Evolutionary conservation across 345 rosid genomes (phyloP).

Genomic region (Melastoma malabathricum): DNA sequence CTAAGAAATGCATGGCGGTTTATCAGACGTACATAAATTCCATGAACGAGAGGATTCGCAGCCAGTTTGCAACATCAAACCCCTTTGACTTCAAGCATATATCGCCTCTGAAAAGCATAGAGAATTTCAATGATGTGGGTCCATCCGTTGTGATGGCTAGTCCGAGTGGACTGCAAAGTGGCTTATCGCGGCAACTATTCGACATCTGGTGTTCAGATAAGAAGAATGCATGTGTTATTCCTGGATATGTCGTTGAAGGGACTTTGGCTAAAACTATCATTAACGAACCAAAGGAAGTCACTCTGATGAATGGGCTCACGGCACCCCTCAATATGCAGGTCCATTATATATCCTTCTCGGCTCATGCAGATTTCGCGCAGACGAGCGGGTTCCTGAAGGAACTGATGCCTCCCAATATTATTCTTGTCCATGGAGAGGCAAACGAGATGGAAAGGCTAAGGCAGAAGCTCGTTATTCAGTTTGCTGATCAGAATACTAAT

Average conservation of each 20-base stretch:
- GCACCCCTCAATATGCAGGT: constrained; percentile 88
- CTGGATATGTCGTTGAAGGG: constrained; percentile 84
- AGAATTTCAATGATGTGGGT: constrained; percentile 73
- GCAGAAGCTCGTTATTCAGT: constrained; percentile 67
- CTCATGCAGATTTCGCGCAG: constrained; percentile 94
- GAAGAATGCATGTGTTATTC: constrained; percentile 77
- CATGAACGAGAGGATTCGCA: constrained; percentile 87
- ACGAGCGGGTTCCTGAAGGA: constrained; percentile 85
- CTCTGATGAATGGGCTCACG: constrained; percentile 80
- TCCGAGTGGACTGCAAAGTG: constrained; percentile 88
- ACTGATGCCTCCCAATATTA: constrained; percentile 86
- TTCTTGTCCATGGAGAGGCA: constrained; percentile 92
- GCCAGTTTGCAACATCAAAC: constrained; percentile 81
- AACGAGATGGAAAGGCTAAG: constrained; percentile 91
- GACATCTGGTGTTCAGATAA: constrained; percentile 88
- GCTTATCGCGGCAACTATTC: constrained; percentile 78
- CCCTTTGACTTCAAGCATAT: constrained; percentile 93
- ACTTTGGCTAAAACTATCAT: constrained; percentile 73
- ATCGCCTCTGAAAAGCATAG: constrained; percentile 66
- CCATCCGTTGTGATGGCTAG: constrained; percentile 96
- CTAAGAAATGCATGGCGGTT: constrained; percentile 90
- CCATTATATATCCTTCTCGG: constrained; percentile 87
- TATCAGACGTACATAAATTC: constrained; percentile 92
- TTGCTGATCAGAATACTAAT: constrained; percentile 67
- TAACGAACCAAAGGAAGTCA: constrained; percentile 84